These are phyloP conservation scores for Beta lomatogona DNA, from an alignment of 179 eudicot species.

Conservation along the genomic window DNA sequence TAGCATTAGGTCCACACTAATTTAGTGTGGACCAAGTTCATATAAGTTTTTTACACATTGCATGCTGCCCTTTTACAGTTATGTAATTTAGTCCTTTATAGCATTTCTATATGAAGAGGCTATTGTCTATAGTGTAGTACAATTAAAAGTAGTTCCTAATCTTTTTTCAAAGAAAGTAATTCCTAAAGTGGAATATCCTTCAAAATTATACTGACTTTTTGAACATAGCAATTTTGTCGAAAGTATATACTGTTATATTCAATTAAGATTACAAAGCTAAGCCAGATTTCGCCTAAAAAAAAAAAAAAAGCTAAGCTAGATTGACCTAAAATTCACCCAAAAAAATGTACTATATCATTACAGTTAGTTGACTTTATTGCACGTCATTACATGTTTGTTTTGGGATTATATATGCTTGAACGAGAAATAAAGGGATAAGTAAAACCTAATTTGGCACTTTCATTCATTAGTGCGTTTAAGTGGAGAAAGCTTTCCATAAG, in stretches of 20 bases:
- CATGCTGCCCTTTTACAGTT: no score
- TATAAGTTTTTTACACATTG: no score
- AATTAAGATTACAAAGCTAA: background rate
- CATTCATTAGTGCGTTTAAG: slow-evolving; percentile 26
- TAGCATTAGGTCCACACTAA: no score
- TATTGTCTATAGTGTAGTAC: no score
- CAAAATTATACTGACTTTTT: no score
- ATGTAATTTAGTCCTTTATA: no score
- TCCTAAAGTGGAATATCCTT: no score
- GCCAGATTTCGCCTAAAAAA: background rate
- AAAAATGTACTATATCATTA: background rate
- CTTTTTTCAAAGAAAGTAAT: no score
- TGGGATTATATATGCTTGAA: background rate
- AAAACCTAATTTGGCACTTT: slow-evolving; percentile 34
- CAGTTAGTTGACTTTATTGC: slow-evolving; percentile 11
- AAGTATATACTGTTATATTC: background rate
- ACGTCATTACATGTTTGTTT: background rate
- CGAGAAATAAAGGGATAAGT: slow-evolving; percentile 3
- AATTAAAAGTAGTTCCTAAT: no score
- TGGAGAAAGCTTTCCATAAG: background rate
- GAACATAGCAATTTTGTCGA: background rate
- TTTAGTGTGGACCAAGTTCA: no score
- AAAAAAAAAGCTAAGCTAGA: background rate
- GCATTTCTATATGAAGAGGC: no score
- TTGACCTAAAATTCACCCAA: slow-evolving; percentile 8